Conservation (phyloP, 352 stramenopile species). For the Globisporangium nodosum region DNA sequence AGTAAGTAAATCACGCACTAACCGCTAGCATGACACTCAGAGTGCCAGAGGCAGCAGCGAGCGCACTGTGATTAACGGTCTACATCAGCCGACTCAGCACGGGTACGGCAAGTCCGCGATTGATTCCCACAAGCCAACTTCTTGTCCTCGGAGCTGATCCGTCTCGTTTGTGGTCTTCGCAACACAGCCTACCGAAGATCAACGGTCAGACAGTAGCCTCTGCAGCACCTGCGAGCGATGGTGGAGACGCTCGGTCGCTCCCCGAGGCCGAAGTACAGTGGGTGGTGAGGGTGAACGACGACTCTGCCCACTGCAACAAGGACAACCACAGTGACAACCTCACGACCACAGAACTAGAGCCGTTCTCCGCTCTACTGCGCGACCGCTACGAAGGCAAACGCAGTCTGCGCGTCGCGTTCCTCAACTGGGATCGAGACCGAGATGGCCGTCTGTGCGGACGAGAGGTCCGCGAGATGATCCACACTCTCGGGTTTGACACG, state of each 20-base stretch:
- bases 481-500: conserved; percentile 28
- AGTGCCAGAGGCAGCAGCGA: conserved; percentile 24
- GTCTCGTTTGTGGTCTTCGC: too few species aligned
- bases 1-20: neutral
- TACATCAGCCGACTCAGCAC: neutral
- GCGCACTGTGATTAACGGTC: neutral
- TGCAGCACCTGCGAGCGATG: neutral
- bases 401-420: conserved; percentile 44
- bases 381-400: conserved; percentile 61
- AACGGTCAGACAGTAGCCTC: neutral
- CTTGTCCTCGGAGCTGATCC: neutral
- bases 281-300: conserved; percentile 24
- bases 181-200: neutral
- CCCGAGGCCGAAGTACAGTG: conserved; percentile 25
- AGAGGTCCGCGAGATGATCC: conserved; percentile 44
- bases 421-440: conserved; percentile 55
- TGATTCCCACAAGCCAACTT: neutral
- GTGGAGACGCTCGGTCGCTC: neutral
- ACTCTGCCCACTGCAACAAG: neutral
- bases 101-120: neutral
- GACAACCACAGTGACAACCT: neutral
- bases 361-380: conserved; percentile 36
- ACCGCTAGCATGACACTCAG: conserved; percentile 1
- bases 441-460: conserved; percentile 30
- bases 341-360: conserved; percentile 8